Evolutionary conservation across 2,329 filamentous ascomycete species (phyloP).

Genomic region (Coniochaeta hoffmannii): DNA sequence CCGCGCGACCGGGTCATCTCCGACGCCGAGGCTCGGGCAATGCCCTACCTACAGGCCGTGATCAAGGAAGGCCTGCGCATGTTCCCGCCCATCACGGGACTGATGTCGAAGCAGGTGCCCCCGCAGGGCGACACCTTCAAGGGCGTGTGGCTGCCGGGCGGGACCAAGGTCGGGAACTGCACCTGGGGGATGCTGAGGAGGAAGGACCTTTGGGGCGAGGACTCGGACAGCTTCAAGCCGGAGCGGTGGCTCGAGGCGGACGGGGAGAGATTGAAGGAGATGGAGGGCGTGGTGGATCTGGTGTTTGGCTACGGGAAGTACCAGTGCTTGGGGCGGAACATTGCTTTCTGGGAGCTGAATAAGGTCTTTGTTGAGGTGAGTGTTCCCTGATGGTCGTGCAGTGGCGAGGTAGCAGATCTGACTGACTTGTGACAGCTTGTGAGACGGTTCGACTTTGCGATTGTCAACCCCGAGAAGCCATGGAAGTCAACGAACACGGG

Average conservation of each 20-base stretch:
- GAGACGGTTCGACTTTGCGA: slow-evolving; percentile 8
- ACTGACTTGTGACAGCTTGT: slow-evolving; percentile 5
- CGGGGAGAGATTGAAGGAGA: slow-evolving; percentile 11
- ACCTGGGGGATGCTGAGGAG: slow-evolving; percentile 8
- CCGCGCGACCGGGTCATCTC: not conserved
- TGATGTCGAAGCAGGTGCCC: slow-evolving; percentile 11
- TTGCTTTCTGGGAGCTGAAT: slow-evolving; percentile 22
- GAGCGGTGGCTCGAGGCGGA: slow-evolving; percentile 32
- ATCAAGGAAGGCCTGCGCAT: slow-evolving; percentile 16
- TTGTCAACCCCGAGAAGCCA: slow-evolving; percentile 8
- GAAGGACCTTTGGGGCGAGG: slow-evolving; percentile 19
- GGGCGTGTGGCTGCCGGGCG: slow-evolving; percentile 9
- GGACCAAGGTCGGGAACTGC: slow-evolving; percentile 9
- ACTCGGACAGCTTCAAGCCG: slow-evolving; percentile 33
- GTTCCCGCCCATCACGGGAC: slow-evolving; percentile 12
- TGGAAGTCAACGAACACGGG: slow-evolving; percentile 1
- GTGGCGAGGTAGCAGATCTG: not conserved
- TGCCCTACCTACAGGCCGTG: slow-evolving; percentile 10
- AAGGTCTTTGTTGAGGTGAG: slow-evolving; percentile 21
- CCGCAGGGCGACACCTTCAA: slow-evolving; percentile 10
- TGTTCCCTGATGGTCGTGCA: not conserved
- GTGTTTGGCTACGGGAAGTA: slow-evolving; percentile 22
- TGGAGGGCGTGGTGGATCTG: slow-evolving; percentile 17
- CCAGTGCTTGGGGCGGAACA: slow-evolving; percentile 21
- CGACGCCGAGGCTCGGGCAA: slow-evolving; percentile 4